These are phyloP conservation scores for Glebionis coronaria DNA, from an alignment of 129 eudicot species.

Conservation along the genomic window DNA sequence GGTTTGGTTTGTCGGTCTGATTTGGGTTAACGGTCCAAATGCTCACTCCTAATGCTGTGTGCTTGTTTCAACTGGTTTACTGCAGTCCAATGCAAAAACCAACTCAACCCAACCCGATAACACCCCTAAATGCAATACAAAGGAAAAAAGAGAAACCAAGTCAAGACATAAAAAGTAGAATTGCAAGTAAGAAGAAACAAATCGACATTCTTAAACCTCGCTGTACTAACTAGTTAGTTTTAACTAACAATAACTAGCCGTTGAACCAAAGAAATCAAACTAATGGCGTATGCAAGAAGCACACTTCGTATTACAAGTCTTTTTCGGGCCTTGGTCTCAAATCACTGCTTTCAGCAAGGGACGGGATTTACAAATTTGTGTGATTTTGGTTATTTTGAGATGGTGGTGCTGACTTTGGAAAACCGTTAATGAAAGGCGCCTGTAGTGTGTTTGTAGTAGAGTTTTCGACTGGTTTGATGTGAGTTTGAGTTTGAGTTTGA, in stretches of 20 bases:
- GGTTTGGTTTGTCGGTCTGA: too few species aligned
- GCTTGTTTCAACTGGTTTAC: too few species aligned
- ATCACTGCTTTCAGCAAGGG: constrained; percentile 51
- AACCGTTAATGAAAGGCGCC: constrained; percentile 41
- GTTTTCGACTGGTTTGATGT: constrained; percentile 24
- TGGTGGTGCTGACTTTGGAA: constrained; percentile 24
- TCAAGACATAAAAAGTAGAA: too few species aligned
- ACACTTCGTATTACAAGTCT: constrained; percentile 22
- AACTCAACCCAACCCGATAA: too few species aligned
- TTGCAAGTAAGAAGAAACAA: background rate
- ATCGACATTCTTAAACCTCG: background rate
- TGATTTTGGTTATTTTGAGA: constrained; percentile 35
- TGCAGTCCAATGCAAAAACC: too few species aligned
- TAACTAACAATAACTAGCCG: background rate
- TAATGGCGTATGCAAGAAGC: constrained; percentile 30
- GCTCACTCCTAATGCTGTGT: too few species aligned
- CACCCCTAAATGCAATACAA: too few species aligned
- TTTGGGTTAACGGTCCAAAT: too few species aligned
- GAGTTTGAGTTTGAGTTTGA: constrained; percentile 28
- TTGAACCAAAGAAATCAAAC: background rate
- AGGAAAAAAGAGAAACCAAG: too few species aligned
- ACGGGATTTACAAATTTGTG: constrained; percentile 28
- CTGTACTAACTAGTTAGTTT: constrained; percentile 17
- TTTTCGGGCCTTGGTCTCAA: constrained; percentile 38
- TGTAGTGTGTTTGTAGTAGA: constrained; percentile 24